These are phyloP conservation scores for Sugiyamaella boreocaroliniensis DNA, from an alignment of 805 yeast genomes.

Conservation along the genomic window DNA sequence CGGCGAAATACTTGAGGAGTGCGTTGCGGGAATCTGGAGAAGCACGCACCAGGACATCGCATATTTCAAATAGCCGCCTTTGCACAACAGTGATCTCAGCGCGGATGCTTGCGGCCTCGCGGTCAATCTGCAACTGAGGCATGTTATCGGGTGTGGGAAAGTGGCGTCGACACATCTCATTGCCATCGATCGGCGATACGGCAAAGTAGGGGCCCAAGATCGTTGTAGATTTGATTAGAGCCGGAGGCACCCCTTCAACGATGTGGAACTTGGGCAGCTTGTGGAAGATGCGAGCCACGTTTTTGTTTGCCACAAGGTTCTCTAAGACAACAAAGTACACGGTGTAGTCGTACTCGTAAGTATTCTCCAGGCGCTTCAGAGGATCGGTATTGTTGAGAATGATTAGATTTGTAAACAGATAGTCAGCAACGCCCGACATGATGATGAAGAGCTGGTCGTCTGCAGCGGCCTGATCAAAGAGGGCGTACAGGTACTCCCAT, in stretches of 20 bases:
- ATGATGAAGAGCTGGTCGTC: constrained; percentile 46
- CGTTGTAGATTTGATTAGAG: constrained; percentile 54
- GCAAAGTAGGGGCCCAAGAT: constrained; percentile 71
- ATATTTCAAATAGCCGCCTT: constrained; percentile 59
- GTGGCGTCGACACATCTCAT: constrained; percentile 15
- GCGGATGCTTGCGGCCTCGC: constrained; percentile 19
- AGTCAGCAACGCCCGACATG: constrained; percentile 46
- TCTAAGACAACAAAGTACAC: constrained; percentile 47
- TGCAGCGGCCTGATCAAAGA: constrained; percentile 52
- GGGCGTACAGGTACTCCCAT: constrained; percentile 47
- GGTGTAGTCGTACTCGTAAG: constrained; percentile 36
- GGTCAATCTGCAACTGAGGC: constrained; percentile 10
- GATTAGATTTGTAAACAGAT: constrained; percentile 37
- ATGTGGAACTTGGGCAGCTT: constrained; percentile 46
- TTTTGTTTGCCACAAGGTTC: constrained; percentile 50
- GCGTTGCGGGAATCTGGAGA: constrained; percentile 56
- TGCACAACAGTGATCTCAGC: constrained; percentile 27
- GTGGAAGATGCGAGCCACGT: constrained; percentile 55
- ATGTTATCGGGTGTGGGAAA: constrained; percentile 21
- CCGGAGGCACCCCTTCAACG: constrained; percentile 38
- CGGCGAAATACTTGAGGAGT: constrained; percentile 62
- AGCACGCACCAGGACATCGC: constrained; percentile 71
- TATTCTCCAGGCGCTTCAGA: not conserved
- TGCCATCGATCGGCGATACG: constrained; percentile 58
- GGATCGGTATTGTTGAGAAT: constrained; percentile 28